Evolutionary conservation across 1,139 yeast genomes (phyloP), one percentile per base, ranked within the genome.

Genomic region (Blastobotrys apis): DNA sequence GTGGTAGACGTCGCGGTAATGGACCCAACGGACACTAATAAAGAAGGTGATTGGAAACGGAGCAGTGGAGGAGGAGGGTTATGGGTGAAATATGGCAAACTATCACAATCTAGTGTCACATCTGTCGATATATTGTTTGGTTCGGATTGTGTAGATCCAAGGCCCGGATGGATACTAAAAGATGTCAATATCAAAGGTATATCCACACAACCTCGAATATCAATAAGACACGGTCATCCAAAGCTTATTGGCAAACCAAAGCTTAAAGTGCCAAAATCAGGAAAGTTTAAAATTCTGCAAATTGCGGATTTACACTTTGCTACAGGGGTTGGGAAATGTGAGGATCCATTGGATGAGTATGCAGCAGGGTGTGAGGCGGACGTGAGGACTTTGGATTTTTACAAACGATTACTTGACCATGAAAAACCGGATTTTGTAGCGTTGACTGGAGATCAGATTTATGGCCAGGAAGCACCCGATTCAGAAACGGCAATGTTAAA

Each of bases 271-370:
- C 54, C 58, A 20, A 39, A 58, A 3, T 62, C 74, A 25, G 79
- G 61, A 23, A 76, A 72, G 51, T 84, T 83, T 63, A 87, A 84
- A 60, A 80, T 90, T 35, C 64, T 86, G 12, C 97, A 90, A 61
- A 75, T 88, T 2, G 94, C 96, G 0, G 97, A 90, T 61, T 67
- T 88, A 47, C 97, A 90, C 62, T 79, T 84, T 57, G 75, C 87
- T 6, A 84, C 92, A 0, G 92, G 90, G 1, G 71, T 66, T 41
- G 96, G 96, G 2, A 62, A 63, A 39, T 88, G 97, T 57, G 67
- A 80, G 43, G 92, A 87, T 60, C 82, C 87, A 3, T 75, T 63
- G 19, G 88, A 88, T 2, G 45, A 43, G 8, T 34, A 33, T 15
- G 45, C 33, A 4, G 63, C 57, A 5, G 66, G 65, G 8, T 88